phyloP scores from a whole-genome alignment of 495 filamentous ascomycete species.

The Staphylotrichum tortipilum region DNA sequence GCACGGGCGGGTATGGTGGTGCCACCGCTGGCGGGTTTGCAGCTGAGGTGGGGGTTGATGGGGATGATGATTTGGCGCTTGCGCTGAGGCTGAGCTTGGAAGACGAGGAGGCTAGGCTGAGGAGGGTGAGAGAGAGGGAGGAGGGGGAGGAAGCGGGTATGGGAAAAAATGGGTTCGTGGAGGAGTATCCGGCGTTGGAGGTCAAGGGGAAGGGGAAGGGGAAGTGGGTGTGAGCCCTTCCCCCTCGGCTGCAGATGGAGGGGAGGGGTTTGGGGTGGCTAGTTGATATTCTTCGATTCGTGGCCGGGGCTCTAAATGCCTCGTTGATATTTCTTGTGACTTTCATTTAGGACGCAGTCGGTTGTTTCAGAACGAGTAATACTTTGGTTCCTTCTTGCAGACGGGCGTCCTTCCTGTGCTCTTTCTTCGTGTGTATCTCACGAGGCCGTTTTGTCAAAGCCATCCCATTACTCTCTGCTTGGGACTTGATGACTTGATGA shows the following conservation, averaged over 20 bases:
- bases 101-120: constrained; percentile 52
- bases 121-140: constrained; percentile 5
- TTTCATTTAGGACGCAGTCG: too few relatives aligned
- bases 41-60: constrained; percentile 16
- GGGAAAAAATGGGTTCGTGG: constrained; percentile 4
- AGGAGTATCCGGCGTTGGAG: constrained; percentile 51
- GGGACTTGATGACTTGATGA: too few relatives aligned
- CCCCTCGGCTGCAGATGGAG: background rate
- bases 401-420: too few relatives aligned
- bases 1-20: constrained; percentile 7
- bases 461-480: too few relatives aligned
- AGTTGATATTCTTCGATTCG: too few relatives aligned
- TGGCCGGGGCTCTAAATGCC: too few relatives aligned
- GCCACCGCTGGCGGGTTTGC: constrained; percentile 4
- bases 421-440: too few relatives aligned
- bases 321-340: too few relatives aligned
- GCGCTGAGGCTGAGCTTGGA: constrained; percentile 78
- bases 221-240: constrained; percentile 23
- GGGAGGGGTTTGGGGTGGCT: too few relatives aligned
- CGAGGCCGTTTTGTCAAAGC: too few relatives aligned
- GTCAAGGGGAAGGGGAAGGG: constrained; percentile 33
- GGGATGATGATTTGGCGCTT: constrained; percentile 68
- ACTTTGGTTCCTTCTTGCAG: too few relatives aligned
- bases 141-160: constrained; percentile 5
- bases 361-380: too few relatives aligned